Percentiles rank a stretch among this genome's conserved stretches.
Conservation (phyloP, 2,329 filamentous ascomycete genomes). For the Alternaria ethzedia region DNA sequence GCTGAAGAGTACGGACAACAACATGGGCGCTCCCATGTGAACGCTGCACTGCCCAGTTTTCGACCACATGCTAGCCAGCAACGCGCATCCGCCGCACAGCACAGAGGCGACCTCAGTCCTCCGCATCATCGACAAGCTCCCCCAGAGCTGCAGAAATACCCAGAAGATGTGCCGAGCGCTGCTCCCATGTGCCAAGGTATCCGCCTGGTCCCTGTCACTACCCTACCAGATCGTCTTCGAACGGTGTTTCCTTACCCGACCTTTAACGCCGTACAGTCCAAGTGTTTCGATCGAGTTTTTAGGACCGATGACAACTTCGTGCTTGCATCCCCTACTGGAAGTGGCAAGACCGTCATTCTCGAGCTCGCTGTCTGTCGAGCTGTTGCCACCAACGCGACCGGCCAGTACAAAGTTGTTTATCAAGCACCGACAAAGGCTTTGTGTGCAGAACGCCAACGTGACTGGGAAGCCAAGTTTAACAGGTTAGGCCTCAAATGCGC, state of each 20-base stretch:
- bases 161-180: constrained; percentile 2
- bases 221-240: constrained; percentile 72
- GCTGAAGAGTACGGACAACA: not conserved
- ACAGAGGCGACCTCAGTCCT: not conserved
- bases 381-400: constrained; percentile 61
- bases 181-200: constrained; percentile 63
- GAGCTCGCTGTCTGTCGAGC: constrained; percentile 83
- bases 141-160: not conserved
- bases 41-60: not conserved
- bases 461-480: constrained; percentile 79
- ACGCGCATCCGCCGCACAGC: not conserved
- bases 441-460: constrained; percentile 75
- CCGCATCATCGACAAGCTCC: not conserved
- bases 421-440: constrained; percentile 85
- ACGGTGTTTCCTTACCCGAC: constrained; percentile 73
- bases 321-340: constrained; percentile 81
- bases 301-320: constrained; percentile 76
- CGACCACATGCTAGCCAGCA: not conserved
- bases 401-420: constrained; percentile 80
- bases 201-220: constrained; percentile 62
- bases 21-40: not conserved
- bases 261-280: constrained; percentile 85
- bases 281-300: constrained; percentile 73
- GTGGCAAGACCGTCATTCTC: constrained; percentile 82
- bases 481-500: constrained; percentile 71